Base-by-base conservation (phyloP, 1,284 basidiomycete species). In the Apiotrichum sp. region DNA sequence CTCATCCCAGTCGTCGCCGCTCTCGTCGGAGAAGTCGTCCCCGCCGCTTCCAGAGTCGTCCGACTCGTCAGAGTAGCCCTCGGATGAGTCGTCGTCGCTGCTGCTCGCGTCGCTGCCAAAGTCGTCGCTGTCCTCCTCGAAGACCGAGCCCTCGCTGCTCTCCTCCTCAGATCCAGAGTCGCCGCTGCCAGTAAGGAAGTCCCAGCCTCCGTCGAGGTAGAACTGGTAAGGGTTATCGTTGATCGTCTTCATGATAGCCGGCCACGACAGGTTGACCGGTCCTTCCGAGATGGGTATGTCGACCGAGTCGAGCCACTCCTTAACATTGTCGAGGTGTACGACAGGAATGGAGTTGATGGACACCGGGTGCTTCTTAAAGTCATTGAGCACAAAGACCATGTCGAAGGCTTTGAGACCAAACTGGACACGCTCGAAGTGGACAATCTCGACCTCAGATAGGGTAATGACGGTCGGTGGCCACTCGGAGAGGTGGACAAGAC, bases 381-480 rank as follows among this genome's bases (percentile, higher is more conserved):
- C 96, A 71, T 89, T 91, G 81, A 97, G 90, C 58, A 99, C 88
- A 53, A 98, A 85, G 16, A 97, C 89, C 73, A 98, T 82, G 80
- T 98, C 96, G 67, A 99, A 99, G 68, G 97, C 93, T 74, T 93
- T 96, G 62, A 98, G 79, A 2, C 90, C 88, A 70, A 96, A 98
- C 72, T 97, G 92, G 5, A 98, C 93, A 75, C 96, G 88, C 76
- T 99, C 96, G 64, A 99, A 78, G 47, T 96, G 97, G 2, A 92
- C 93, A 49, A 98, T 88, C 76, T 98, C 95, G 62, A 98, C 92
- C 61, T 99, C 96, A 52, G 84, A 81, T 36, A 98, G 81, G 0
- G 95, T 98, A 59, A 98, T 88, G 46, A 98, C 93, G 47, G 95
- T 83, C 84, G 98, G 98, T 1, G 96, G 96, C 16, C 89, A 86